These are phyloP conservation scores for Typha latifolia DNA, from an alignment of 176 grass and related monocot species.

Conservation along the genomic window DNA sequence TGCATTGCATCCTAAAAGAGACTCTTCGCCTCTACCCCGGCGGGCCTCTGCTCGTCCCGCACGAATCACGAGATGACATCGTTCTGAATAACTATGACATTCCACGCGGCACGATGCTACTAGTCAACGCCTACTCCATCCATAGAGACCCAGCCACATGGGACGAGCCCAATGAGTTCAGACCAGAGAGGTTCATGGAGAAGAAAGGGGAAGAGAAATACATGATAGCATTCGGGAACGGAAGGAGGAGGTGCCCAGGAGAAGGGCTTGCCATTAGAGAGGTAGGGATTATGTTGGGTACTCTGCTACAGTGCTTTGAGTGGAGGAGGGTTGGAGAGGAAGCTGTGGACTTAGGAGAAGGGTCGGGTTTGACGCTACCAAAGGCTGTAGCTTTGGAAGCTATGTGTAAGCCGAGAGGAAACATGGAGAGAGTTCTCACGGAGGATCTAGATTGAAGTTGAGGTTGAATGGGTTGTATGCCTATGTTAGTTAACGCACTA, in stretches of 20 bases:
- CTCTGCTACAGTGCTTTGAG: slow-evolving; percentile 65
- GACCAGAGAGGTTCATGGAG: slow-evolving; percentile 36
- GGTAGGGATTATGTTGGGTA: slow-evolving; percentile 30
- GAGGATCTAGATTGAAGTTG: too few species aligned
- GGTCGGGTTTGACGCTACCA: slow-evolving; percentile 14
- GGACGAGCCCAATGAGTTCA: slow-evolving; percentile 25
- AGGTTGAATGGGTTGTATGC: too few species aligned
- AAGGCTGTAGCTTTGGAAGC: slow-evolving; percentile 27
- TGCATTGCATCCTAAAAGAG: slow-evolving; percentile 29
- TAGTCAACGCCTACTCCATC: slow-evolving; percentile 38
- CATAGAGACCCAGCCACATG: slow-evolving; percentile 27
- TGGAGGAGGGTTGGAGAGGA: slow-evolving; percentile 17
- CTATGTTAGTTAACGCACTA: too few species aligned
- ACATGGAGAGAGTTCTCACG: too few species aligned
- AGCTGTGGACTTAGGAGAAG: slow-evolving; percentile 41
- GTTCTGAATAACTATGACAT: slow-evolving; percentile 28
- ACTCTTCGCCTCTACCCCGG: slow-evolving; percentile 37
- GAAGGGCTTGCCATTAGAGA: slow-evolving; percentile 42
- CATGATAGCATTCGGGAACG: slow-evolving; percentile 40
- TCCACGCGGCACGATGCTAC: slow-evolving; percentile 21
- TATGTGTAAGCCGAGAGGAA: too few species aligned
- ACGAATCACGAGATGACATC: slow-evolving; percentile 34
- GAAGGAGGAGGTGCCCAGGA: slow-evolving; percentile 49
- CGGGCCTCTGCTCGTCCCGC: slow-evolving; percentile 27
- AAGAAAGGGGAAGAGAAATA: not conserved